Conservation (phyloP, 1,284 basidiomycete genomes). For the Ceratobasidium theobromae region DNA sequence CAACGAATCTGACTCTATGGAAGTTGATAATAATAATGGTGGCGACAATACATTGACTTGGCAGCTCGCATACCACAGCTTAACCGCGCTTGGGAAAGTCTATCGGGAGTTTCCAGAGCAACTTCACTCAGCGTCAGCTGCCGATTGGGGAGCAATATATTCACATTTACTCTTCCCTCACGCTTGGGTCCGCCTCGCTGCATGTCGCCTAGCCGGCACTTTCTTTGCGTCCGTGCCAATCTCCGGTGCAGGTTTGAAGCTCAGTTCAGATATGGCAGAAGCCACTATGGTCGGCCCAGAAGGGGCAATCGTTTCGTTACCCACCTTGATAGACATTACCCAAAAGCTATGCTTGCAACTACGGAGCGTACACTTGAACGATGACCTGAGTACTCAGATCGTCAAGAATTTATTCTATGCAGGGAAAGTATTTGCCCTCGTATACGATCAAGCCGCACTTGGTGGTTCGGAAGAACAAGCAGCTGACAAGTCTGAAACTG, state of each 20-base stretch:
- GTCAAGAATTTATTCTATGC: slow-evolving; percentile 95
- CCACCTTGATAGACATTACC: slow-evolving; percentile 69
- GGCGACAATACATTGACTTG: slow-evolving; percentile 54
- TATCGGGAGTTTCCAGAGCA: slow-evolving; percentile 59
- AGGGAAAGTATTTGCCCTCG: slow-evolving; percentile 76
- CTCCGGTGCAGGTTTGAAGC: slow-evolving; percentile 42
- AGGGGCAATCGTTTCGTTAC: slow-evolving; percentile 53
- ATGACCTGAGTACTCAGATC: slow-evolving; percentile 75
- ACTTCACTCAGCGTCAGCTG: slow-evolving; percentile 43
- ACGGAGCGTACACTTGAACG: slow-evolving; percentile 79
- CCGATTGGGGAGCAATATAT: slow-evolving; percentile 62
- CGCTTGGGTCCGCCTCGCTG: slow-evolving; percentile 87
- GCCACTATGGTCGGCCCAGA: slow-evolving; percentile 39
- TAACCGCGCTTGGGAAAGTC: slow-evolving; percentile 68
- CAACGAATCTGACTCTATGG: slow-evolving; percentile 49
- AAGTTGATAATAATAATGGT: slow-evolving; percentile 43
- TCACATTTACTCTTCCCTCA: slow-evolving; percentile 85
- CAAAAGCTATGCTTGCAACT: slow-evolving; percentile 79
- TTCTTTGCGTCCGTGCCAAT: slow-evolving; percentile 61
- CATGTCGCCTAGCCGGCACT: slow-evolving; percentile 75
- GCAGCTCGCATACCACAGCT: slow-evolving; percentile 81
- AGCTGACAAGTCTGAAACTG: slow-evolving; percentile 36
- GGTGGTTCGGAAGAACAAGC: slow-evolving; percentile 44
- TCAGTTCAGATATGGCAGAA: slow-evolving; percentile 37
- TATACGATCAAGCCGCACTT: slow-evolving; percentile 39